Evolutionary conservation across 768 basidiomycete species (phyloP).

Genomic region (Pulveroboletus ravenelii): DNA sequence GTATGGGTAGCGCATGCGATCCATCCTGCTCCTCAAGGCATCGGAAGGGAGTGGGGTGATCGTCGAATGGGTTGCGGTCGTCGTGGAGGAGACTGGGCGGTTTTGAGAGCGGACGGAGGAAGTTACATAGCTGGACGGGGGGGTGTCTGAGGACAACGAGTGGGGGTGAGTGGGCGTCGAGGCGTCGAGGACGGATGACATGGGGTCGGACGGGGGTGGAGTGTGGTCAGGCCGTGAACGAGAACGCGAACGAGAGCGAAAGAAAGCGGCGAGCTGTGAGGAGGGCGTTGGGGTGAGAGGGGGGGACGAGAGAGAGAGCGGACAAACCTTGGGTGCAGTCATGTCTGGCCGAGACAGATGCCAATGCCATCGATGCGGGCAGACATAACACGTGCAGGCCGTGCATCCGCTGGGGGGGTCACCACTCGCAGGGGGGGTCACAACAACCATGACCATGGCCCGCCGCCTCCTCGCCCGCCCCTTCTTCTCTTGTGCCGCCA

Average conservation of each 20-base stretch:
- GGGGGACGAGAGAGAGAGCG: not conserved
- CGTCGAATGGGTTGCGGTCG: constrained; percentile 58
- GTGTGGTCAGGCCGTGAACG: constrained; percentile 29
- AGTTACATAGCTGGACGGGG: constrained; percentile 27
- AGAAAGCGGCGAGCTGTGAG: constrained; percentile 51
- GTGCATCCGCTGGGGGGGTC: not conserved
- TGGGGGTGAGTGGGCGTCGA: not conserved
- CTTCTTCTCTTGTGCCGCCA: not conserved
- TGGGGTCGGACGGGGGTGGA: constrained; percentile 3
- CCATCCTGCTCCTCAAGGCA: constrained; percentile 19
- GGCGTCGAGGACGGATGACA: constrained; percentile 3
- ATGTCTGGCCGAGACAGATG: not conserved
- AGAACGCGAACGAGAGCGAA: constrained; percentile 54
- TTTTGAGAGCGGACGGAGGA: constrained; percentile 47
- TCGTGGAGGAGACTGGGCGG: constrained; percentile 63
- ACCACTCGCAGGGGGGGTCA: not conserved
- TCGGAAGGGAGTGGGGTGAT: constrained; percentile 54
- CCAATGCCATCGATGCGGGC: not conserved
- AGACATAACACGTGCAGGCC: not conserved
- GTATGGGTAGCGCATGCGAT: constrained; percentile 17
- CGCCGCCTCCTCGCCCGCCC: not conserved
- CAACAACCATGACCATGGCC: not conserved
- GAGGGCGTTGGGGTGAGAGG: not conserved
- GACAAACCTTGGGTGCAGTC: constrained; percentile 33
- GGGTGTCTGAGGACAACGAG: constrained; percentile 1